A percentile compares a stretch with the other conserved stretches of the same genome.
Evolutionary conservation across 2,329 filamentous ascomycete species (phyloP).

Genomic region (Trichoderma lentiforme): DNA sequence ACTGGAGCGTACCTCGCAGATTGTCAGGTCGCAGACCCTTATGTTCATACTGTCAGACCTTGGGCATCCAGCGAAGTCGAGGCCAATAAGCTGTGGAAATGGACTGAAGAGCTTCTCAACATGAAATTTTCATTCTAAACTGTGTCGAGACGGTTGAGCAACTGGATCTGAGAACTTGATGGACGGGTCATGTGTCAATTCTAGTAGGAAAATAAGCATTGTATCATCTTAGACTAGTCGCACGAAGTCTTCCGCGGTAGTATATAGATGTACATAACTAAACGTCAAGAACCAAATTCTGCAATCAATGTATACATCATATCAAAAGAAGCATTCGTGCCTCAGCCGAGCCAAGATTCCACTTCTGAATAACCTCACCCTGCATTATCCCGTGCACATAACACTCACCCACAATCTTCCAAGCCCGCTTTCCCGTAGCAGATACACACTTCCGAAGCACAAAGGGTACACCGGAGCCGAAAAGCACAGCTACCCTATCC

Average conservation of each 20-base stretch:
- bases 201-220: not conserved
- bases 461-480: not conserved
- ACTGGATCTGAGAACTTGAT: not conserved
- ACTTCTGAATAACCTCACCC: not conserved
- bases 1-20: not conserved
- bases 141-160: not conserved
- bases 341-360: not conserved
- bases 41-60: not conserved
- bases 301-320: not conserved
- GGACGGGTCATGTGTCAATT: not conserved
- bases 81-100: not conserved
- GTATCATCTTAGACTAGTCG: not conserved
- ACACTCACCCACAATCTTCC: not conserved
- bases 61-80: not conserved
- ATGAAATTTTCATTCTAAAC: not conserved
- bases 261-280: not conserved
- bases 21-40: not conserved
- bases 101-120: not conserved
- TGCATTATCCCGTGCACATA: constrained; percentile 8
- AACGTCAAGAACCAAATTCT: not conserved
- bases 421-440: not conserved
- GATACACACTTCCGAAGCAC: not conserved
- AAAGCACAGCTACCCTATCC: not conserved
- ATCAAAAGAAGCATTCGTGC: not conserved
- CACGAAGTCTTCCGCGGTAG: too few relatives aligned